Evolutionary conservation across 805 yeast species (phyloP).

Genomic region (Candida maltosa): DNA sequence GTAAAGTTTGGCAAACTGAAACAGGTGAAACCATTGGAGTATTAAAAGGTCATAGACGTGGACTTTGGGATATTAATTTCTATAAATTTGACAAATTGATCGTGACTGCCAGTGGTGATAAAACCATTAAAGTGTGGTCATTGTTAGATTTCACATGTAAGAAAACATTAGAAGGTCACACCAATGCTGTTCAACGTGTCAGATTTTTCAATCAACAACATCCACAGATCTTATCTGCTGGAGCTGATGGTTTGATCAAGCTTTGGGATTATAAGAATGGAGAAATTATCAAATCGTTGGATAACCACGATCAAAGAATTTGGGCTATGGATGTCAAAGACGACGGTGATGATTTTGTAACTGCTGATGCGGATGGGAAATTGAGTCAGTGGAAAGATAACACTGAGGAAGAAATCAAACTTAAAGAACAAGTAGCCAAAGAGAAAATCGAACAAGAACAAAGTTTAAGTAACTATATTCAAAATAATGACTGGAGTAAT

Average conservation of each 20-base stretch:
- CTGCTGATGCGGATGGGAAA: conserved; percentile 95
- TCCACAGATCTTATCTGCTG: conserved; percentile 70
- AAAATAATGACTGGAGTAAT: conserved; percentile 75
- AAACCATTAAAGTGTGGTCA: conserved; percentile 87
- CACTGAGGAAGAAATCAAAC: conserved; percentile 65
- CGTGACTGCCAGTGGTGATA: conserved; percentile 89
- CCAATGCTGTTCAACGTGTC: conserved; percentile 86
- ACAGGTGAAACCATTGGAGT: conserved; percentile 87
- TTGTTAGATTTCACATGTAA: conserved; percentile 70
- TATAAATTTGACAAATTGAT: conserved; percentile 74
- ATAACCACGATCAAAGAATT: conserved; percentile 87
- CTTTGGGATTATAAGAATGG: conserved; percentile 78
- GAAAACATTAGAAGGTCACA: conserved; percentile 89
- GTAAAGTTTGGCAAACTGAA: conserved; percentile 82
- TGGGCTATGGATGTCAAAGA: conserved; percentile 78
- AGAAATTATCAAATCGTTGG: conserved; percentile 80
- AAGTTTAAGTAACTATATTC: conserved; percentile 70
- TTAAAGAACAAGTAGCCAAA: conserved; percentile 50
- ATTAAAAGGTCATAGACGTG: conserved; percentile 87
- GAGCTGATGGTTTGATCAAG: conserved; percentile 93
- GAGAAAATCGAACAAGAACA: conserved; percentile 83
- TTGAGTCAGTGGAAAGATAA: conserved; percentile 87
- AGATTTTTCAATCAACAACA: conserved; percentile 58
- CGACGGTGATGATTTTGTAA: conserved; percentile 67
- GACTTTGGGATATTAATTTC: conserved; percentile 88